These are phyloP conservation scores for Dothiorella sarmentorum DNA, from an alignment of 2,329 filamentous ascomycete species.

Conservation along the genomic window DNA sequence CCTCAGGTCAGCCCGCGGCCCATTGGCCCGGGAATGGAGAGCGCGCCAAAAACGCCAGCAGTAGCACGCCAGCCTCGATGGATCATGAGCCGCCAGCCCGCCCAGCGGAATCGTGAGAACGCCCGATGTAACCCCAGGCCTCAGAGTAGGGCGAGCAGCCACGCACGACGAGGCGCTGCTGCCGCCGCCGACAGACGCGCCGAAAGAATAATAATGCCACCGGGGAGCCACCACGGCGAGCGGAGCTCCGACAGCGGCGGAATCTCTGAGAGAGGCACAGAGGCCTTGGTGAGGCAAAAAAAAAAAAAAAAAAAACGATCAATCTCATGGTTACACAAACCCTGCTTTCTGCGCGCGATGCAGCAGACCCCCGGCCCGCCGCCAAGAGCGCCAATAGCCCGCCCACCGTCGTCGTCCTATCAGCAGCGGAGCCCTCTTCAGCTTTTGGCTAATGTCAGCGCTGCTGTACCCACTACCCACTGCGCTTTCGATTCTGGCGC, in stretches of 20 bases:
- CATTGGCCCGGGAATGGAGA: neutral
- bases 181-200: neutral
- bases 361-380: neutral
- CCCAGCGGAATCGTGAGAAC: neutral
- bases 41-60: too few species aligned
- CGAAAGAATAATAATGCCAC: neutral
- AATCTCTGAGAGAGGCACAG: neutral
- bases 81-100: neutral
- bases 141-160: neutral
- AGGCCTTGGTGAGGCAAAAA: neutral
- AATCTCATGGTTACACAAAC: conserved; percentile 16
- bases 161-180: neutral
- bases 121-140: conserved; percentile 16
- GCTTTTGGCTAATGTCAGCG: neutral
- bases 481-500: neutral
- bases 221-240: neutral
- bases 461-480: neutral
- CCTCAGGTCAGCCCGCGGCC: conserved; percentile 5
- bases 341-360: conserved; percentile 10
- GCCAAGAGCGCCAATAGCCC: conserved; percentile 2
- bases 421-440: neutral
- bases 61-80: too few species aligned
- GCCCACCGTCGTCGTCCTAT: too few species aligned
- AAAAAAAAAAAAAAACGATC: neutral
- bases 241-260: conserved; percentile 1